Evolutionary conservation across 331 rosid genomes (phyloP), one percentile per base, ranked within the genome.

Genomic region (Pyrus hybrid): DNA sequence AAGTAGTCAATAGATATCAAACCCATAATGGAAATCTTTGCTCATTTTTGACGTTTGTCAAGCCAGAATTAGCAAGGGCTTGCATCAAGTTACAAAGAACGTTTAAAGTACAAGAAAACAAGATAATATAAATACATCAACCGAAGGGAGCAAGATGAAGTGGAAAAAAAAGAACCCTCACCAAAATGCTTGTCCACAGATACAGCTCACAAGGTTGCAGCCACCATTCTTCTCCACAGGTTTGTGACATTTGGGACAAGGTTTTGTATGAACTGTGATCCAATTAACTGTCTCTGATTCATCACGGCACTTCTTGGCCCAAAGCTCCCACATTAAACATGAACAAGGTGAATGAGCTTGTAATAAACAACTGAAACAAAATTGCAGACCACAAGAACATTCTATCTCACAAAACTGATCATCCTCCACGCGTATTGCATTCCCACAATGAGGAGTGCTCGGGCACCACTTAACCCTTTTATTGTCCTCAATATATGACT

Each of bases 401-500:
- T 95, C 97, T 71, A 95, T 90, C 82, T 95, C 99, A 20, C 96
- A 95, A 70, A 89, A 75, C 51, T 83, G 85, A 67, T 83, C 97
- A 65, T 89, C 96, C 85, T 88, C 97, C 25, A 86, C 85, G 13
- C 96, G 88, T 74, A 95, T 88, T 77, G 99, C 99, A 79, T 90
- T 92, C 76, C 97, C 99, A 78, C 99, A 94, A 75, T 92, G 95
- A 74, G 99, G 99, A 4, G 84, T 77, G 70, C 97, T 95, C 5
- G 99, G 99, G 83, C 99, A 95, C 99, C 99, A 94, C 80, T 84
- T 92, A n/a, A 89, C 97, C 83, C 92, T 90, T 77, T 85, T 94
- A 71, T 92, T 94, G 82, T 92, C 97, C 85, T 94, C 99, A 14
- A 94, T 94, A 82, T 90, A 94, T 11, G 99, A 94, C 76, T 92